Evolutionary conservation across 305 asterid genomes (phyloP).

Genomic region (Fraxinus sp.): DNA sequence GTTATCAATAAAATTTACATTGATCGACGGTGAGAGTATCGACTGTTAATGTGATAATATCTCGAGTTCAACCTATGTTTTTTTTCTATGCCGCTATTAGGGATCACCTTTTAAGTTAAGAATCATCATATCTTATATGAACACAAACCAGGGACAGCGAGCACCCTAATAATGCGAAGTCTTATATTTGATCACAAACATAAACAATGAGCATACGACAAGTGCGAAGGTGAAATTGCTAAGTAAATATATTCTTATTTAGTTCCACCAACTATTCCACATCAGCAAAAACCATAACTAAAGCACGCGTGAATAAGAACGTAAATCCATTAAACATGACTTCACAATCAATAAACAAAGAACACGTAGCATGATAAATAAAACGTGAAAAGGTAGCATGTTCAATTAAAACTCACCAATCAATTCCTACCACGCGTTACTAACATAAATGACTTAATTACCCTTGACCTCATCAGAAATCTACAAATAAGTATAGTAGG

Average conservation of each 20-base stretch:
- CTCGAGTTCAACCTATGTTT: background rate
- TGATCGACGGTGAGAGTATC: background rate
- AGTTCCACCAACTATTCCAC: background rate
- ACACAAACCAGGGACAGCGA: background rate
- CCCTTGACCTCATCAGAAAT: background rate
- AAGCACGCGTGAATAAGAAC: background rate
- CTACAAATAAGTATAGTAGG: background rate
- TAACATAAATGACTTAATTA: background rate
- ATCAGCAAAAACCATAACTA: too few species aligned
- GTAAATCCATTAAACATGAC: background rate
- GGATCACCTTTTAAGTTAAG: background rate
- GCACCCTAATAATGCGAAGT: background rate
- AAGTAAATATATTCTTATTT: background rate
- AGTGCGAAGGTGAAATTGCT: background rate
- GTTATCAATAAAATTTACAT: background rate
- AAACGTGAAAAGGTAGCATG: background rate
- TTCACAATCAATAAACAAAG: background rate
- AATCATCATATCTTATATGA: background rate
- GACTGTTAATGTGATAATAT: background rate
- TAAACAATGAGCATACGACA: background rate
- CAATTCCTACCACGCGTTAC: background rate
- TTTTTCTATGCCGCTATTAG: background rate
- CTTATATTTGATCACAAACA: background rate
- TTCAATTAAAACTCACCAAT: background rate
- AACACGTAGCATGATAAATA: background rate